Base-by-base conservation (phyloP, 1,284 basidiomycete genomes). In the Schizophyllum commune region DNA sequence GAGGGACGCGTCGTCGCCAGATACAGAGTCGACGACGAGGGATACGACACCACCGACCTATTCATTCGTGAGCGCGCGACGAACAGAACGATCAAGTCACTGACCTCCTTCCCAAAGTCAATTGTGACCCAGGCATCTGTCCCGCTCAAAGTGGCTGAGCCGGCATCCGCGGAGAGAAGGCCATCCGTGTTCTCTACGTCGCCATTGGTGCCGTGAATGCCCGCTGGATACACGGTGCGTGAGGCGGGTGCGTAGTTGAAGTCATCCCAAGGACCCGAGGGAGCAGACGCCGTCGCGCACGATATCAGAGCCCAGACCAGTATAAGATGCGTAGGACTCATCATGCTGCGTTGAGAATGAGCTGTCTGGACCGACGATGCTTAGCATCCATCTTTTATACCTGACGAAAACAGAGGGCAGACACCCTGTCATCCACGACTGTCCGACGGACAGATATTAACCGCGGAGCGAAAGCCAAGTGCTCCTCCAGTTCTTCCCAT, bases 41-140 rank as follows among this genome's bases (percentile, higher is more conserved):
- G 79, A 79, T 47, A 80, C 76, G 56, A 79, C 67, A 0, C 79
- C 79, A 4, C 79, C 79, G 57, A 81, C 74, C 78, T 79, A 19
- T 53, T 21, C 9, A 3, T 2, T 47, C 17, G 8, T 47, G 33
- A 17, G 27, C 27, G 5, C 27, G 27, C 27, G 5, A 57, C 17
- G 11, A 56, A 57, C 52, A 27, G n/a, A n/a, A 55, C 15, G 39
- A 52, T 52, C 22, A 47, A 55, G 4, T 33, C 55, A 27, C 27
- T 2, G 27, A 78, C 78, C 70, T 80, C 79, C 52, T 74, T 65
- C 0, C 79, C 79, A 64, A 77, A 81, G 65, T 81, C 79, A 60
- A 80, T 65, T 0, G 77, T 73, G 27, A 80, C 62, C 72, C 72
- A 80, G 1, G 76, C 72, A 11, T 74, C 75, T 54, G 67, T 5